Base-by-base conservation (phyloP, 768 basidiomycete species). In the Chalciporus pseudorubinellus region DNA sequence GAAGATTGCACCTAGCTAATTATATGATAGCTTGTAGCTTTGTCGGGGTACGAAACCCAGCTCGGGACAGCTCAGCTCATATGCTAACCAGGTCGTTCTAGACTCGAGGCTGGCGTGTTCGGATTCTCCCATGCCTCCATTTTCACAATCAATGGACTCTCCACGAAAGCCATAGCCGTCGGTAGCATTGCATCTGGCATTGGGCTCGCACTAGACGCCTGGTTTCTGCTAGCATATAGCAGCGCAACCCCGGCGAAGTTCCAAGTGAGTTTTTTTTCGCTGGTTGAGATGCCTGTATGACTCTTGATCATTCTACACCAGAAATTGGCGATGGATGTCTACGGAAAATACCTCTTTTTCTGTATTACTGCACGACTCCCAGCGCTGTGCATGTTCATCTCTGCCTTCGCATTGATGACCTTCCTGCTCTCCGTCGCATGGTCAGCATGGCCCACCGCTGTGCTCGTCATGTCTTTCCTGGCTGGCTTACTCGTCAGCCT, bases 271-370 rank as follows among this genome's bases (percentile, higher is more conserved):
- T 3, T 21, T 34, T 13, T 36, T 21, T n/a, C n/a, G 2, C n/a
- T 21, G n/a, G 8, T 18, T 1, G 2, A 3, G 3, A 1, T n/a
- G 4, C 18, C 2, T 11, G 11, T 20, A 31, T 18, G 16, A 8
- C 2, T 14, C 4, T 6, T 16, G 43, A 55, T 12, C 29, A 6
- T 16, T 12, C 14, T 11, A 1, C 42, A 10, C 13, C 41, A 66
- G 64, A 64, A 48, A 60, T 50, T 63, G 54, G 55, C 87, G 0
- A 65, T 60, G 8, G 87, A 87, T 59, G 54, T 88, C 28, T 84
- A 81, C 55, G 73, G 71, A 20, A 75, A 76, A 10, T 85, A 84
- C 64, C 72, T 85, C 50, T 88, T 87, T 71, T 89, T 89, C 65
- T 74, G 82, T 24, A 73, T 89, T 13, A 80, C 83, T 1, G 74